Conservation (phyloP, 163 green algal species). For the Chlamydomonas reinhardtii region DNA sequence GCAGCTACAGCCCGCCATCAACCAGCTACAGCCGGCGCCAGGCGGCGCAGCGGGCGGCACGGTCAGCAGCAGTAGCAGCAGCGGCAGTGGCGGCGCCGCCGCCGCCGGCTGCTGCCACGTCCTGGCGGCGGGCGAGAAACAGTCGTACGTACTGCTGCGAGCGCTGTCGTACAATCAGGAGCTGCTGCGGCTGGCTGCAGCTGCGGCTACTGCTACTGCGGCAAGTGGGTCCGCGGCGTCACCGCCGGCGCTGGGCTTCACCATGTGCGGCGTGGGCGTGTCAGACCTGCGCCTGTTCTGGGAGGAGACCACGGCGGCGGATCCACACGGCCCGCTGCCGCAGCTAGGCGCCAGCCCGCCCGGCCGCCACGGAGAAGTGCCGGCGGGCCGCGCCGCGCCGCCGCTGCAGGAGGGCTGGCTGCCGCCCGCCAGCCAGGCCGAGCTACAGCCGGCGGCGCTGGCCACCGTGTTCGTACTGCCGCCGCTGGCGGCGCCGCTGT, state of each 20-base stretch:
- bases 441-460: not conserved
- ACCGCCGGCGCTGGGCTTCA: not conserved
- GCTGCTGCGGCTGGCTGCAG: not conserved
- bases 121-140: not conserved
- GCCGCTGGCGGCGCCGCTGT: not conserved
- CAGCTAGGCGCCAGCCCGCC: not conserved
- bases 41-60: not conserved
- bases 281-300: not conserved
- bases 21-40: not conserved
- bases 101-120: not conserved
- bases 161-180: constrained; percentile 38
- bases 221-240: not conserved
- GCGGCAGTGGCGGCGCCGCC: not conserved
- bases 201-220: not conserved
- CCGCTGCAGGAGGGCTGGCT: not conserved
- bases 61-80: not conserved
- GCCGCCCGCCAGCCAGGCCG: not conserved
- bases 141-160: constrained; percentile 13
- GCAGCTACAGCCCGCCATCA: not conserved
- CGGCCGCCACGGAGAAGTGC: not conserved
- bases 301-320: not conserved
- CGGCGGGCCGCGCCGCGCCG: not conserved
- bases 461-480: constrained; percentile 7
- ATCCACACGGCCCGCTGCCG: not conserved
- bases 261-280: not conserved